These are phyloP conservation scores for Aspergillus arachidicola DNA, from an alignment of 2,329 filamentous ascomycete species.

Conservation along the genomic window DNA sequence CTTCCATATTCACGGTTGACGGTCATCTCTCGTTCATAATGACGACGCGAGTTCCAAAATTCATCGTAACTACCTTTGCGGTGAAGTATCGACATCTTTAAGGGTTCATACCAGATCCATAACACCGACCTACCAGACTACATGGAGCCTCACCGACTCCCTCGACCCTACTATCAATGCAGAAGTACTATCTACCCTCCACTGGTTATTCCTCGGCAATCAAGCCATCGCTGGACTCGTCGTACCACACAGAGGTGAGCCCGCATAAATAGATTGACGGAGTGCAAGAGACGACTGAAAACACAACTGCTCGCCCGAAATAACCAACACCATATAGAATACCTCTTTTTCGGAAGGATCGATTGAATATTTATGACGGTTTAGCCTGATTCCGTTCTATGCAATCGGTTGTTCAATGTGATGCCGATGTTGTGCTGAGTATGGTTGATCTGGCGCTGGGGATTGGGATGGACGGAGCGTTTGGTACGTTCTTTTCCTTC, in stretches of 20 bases:
- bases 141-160: neutral
- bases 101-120: too few species aligned
- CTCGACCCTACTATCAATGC: neutral
- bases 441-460: neutral
- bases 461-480: neutral
- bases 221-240: neutral
- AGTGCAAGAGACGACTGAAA: too few species aligned
- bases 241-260: neutral
- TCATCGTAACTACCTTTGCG: too few species aligned
- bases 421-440: neutral
- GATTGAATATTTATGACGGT: neutral
- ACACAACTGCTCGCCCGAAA: too few species aligned
- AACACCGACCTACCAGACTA: neutral
- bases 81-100: too few species aligned
- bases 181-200: neutral
- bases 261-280: neutral
- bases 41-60: too few species aligned
- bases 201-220: neutral
- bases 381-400: neutral
- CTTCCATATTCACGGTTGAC: too few species aligned
- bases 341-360: neutral
- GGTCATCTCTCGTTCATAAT: too few species aligned
- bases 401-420: neutral
- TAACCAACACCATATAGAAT: neutral
- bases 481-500: neutral